Evolutionary conservation across 2,329 filamentous ascomycete species (phyloP), one percentile per base, ranked within the genome.

Genomic region (Colletotrichum eleusines): DNA sequence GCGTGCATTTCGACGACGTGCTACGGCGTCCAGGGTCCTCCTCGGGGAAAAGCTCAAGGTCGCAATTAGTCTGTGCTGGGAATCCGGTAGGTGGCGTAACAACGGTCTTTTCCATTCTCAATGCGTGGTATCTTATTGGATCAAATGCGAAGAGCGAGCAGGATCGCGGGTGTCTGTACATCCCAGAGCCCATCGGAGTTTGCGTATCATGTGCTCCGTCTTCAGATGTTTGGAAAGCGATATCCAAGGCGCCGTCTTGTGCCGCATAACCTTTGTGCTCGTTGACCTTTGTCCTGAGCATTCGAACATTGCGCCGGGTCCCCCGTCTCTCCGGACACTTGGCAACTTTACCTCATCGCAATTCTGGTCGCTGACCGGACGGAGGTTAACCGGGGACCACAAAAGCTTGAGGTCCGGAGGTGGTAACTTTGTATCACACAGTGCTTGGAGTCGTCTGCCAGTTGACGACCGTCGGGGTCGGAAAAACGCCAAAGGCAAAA

Each of bases 301-400:
- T 18, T n/a, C 58, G 35, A 46, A 44, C 31, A 35, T 63, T 28
- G 12, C 31, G 58, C 42, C 68, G 40, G 53, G 44, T 35, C 38
- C 31, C 64, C 57, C 59, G 57, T 40, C 35, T 31, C 31, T 48
- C n/a, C 64, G 64, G 67, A 67, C 63, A 67, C 40, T 46, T 20
- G n/a, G n/a, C 50, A 71, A 68, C 68, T 71, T 48, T 71, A n/a
- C 51, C 16, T 63, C 68, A 53, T 71, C 68, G 44, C 53, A 68
- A 68, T n/a, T 53, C 42, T 16, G 26, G 33, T 55, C 28, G 18
- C 16, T 28, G 63, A 40, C 46, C 64, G 58, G 51, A 46, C 51
- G 55, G 31, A 53, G 14, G 31, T 23, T 28, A 46, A 20, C 40
- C 35, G 31, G 46, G 51, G 51, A 33, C 46, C 58, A 63, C 58